Evolutionary conservation across 179 eudicot genomes (phyloP).

Genomic region (Actinidia arguta): DNA sequence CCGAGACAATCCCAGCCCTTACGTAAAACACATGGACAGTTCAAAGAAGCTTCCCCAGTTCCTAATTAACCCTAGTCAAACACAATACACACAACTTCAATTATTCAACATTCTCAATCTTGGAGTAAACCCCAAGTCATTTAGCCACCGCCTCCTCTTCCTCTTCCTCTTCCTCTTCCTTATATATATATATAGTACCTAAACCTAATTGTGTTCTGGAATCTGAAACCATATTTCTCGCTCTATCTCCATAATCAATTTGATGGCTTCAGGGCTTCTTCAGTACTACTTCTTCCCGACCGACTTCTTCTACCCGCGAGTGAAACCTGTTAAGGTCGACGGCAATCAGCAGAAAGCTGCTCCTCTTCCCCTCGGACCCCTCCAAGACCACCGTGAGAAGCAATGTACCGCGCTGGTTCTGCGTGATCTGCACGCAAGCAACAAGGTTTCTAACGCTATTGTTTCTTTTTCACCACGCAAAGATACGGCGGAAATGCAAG

Average conservation of each 20-base stretch:
- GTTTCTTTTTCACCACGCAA: not conserved
- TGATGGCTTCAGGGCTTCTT: constrained; percentile 1
- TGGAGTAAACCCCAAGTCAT: not conserved
- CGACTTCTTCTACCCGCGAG: constrained; percentile 10
- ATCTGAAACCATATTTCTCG: not conserved
- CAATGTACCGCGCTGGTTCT: not conserved
- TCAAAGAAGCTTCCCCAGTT: too few species aligned
- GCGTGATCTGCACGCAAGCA: not conserved
- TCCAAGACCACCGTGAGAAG: not conserved
- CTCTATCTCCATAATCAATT: not conserved
- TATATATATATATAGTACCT: not conserved
- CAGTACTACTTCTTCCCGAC: constrained; percentile 18
- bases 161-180: not conserved
- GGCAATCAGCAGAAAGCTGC: not conserved
- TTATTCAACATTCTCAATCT: too few species aligned
- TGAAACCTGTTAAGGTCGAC: too few species aligned
- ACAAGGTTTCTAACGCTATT: not conserved
- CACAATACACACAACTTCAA: too few species aligned
- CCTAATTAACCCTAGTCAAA: too few species aligned
- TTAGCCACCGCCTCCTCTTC: not conserved
- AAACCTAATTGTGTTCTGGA: not conserved
- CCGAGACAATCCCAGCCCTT: too few species aligned
- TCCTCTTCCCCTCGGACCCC: not conserved
- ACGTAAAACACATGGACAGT: too few species aligned
- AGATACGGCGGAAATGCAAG: not conserved